A percentile compares a stretch with the other conserved stretches of the same genome.
Evolutionary conservation across 1,284 basidiomycete genomes (phyloP).

Genomic region (Naganishia sp.): DNA sequence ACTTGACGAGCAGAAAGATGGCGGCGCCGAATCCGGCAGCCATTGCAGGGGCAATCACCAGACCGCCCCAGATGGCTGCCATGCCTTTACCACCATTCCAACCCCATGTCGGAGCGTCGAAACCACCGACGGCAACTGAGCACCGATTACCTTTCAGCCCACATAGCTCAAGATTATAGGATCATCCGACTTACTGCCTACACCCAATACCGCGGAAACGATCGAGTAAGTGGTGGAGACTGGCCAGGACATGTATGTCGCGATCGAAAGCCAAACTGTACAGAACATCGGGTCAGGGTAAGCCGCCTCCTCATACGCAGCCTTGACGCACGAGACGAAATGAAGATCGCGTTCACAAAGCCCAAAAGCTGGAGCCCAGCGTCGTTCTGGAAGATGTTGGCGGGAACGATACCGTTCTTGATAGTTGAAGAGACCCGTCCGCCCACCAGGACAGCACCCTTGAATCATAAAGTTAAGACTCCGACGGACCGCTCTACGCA

Average conservation of each 20-base stretch:
- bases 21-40: constrained; percentile 55
- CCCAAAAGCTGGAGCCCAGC: constrained; percentile 56
- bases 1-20: constrained; percentile 55
- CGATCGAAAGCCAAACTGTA: constrained; percentile 53
- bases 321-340: constrained; percentile 40
- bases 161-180: background rate
- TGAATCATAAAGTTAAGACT: background rate
- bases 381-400: constrained; percentile 52
- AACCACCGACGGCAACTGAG: constrained; percentile 53
- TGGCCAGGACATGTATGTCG: constrained; percentile 53
- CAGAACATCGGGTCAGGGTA: constrained; percentile 19
- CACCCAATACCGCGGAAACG: constrained; percentile 86
- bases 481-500: background rate
- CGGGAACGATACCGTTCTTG: constrained; percentile 55
- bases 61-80: constrained; percentile 54
- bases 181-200: constrained; percentile 42
- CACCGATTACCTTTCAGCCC: background rate
- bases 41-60: constrained; percentile 50
- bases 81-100: constrained; percentile 58
- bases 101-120: constrained; percentile 56
- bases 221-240: constrained; percentile 57
- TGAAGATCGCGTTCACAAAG: constrained; percentile 55
- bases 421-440: constrained; percentile 56
- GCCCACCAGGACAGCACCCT: constrained; percentile 54
- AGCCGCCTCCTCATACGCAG: too few species aligned